Evolutionary conservation across 1,284 basidiomycete genomes (phyloP).

Genomic region (Malassezia furfur): DNA sequence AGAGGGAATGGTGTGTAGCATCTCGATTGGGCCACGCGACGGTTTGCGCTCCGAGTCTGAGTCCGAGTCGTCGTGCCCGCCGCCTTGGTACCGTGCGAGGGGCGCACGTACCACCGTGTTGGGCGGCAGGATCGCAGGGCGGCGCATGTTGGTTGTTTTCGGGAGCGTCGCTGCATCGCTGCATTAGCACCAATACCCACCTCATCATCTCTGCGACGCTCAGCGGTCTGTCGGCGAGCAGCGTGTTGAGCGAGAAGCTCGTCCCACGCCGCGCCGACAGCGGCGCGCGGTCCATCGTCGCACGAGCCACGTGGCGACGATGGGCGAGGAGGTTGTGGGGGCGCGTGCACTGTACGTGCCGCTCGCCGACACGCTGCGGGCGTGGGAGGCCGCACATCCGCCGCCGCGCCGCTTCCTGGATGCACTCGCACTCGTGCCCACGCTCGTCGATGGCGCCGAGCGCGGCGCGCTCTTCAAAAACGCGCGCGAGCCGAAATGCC

Average conservation of each 20-base stretch:
- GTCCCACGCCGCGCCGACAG: slow-evolving; percentile 1
- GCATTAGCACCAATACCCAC: background rate
- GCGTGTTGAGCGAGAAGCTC: background rate
- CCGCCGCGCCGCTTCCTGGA: slow-evolving; percentile 5
- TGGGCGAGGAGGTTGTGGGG: slow-evolving; percentile 7
- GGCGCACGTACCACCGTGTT: background rate
- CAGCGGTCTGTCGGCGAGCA: background rate
- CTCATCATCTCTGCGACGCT: background rate
- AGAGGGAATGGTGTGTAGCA: slow-evolving; percentile 5
- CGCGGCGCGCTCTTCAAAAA: background rate
- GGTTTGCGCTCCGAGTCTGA: background rate
- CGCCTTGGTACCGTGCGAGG: too few species aligned
- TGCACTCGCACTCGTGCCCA: background rate
- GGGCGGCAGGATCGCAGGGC: background rate
- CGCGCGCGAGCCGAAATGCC: background rate
- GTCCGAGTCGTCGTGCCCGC: too few species aligned
- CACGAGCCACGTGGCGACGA: background rate
- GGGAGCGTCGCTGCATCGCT: slow-evolving; percentile 7
- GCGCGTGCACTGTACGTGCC: slow-evolving; percentile 7
- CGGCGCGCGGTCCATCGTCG: background rate
- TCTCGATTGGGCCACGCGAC: background rate
- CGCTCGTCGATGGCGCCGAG: slow-evolving; percentile 2
- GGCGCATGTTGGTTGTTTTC: slow-evolving; percentile 6
- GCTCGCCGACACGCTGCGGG: background rate
- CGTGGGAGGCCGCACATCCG: background rate